These are phyloP conservation scores for Adansonia grandidieri DNA, from an alignment of 441 rosid species.

Conservation along the genomic window DNA sequence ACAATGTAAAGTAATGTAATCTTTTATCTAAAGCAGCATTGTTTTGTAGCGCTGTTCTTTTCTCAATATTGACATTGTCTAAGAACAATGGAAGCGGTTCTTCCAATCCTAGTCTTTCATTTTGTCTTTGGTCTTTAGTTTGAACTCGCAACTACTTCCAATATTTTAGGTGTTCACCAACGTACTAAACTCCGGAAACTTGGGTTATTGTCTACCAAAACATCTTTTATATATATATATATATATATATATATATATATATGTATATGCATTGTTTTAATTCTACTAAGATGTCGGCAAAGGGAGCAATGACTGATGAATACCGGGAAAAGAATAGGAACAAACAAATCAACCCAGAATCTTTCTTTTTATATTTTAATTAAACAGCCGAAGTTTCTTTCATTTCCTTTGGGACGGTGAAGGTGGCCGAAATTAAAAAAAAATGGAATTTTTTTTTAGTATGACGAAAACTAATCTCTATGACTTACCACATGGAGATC, in stretches of 20 bases:
- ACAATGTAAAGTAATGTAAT: not conserved
- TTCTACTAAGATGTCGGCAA: not conserved
- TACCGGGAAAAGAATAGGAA: not conserved
- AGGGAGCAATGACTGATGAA: not conserved
- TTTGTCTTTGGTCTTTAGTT: not conserved
- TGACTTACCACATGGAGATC: not conserved
- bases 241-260: too few species aligned
- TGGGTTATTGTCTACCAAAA: not conserved
- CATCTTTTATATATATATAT: too few species aligned
- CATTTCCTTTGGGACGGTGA: not conserved
- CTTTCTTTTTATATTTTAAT: not conserved
- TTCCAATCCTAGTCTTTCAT: not conserved
- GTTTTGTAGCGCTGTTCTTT: not conserved
- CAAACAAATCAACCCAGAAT: not conserved
- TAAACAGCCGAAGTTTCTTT: not conserved
- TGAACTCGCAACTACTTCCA: not conserved
- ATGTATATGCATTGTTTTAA: not conserved
- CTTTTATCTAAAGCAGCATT: not conserved
- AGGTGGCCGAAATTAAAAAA: not conserved
- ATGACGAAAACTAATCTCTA: not conserved
- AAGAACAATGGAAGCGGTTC: not conserved
- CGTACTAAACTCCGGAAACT: not conserved
- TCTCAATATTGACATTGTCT: not conserved
- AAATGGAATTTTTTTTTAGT: too few species aligned
- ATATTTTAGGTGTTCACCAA: not conserved